A percentile compares a stretch with the other conserved stretches of the same genome.
These are phyloP conservation scores for Coniochaeta pulveracea DNA, from an alignment of 2,329 filamentous ascomycete species.

Conservation along the genomic window DNA sequence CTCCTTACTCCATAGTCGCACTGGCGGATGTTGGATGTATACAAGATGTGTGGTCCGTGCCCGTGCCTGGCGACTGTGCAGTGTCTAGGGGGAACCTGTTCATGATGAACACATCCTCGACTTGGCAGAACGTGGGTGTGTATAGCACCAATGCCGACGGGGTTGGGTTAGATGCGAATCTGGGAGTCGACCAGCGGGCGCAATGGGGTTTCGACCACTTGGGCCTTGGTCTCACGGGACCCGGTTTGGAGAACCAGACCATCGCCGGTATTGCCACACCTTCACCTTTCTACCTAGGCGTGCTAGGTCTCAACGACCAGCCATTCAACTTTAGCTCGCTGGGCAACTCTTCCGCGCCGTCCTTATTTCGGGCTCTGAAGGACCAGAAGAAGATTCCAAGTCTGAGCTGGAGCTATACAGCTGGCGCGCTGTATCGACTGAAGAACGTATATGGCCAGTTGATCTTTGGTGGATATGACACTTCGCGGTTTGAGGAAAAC, in stretches of 20 bases:
- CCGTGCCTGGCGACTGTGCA: constrained; percentile 21
- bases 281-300: constrained; percentile 25
- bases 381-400: constrained; percentile 24
- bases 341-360: constrained; percentile 21
- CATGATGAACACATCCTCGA: constrained; percentile 21
- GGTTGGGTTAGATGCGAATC: constrained; percentile 24
- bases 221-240: constrained; percentile 20
- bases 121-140: constrained; percentile 19
- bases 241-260: constrained; percentile 18
- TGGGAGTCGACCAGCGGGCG: constrained; percentile 20
- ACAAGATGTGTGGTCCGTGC: constrained; percentile 11
- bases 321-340: constrained; percentile 24
- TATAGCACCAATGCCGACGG: constrained; percentile 23
- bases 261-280: constrained; percentile 20
- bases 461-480: constrained; percentile 28
- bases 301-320: constrained; percentile 26
- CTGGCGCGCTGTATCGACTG: constrained; percentile 26
- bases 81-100: constrained; percentile 23
- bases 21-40: constrained; percentile 20
- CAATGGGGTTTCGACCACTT: constrained; percentile 17
- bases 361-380: constrained; percentile 25
- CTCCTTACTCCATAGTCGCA: constrained; percentile 22
- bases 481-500: constrained; percentile 25
- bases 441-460: constrained; percentile 25
- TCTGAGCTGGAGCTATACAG: constrained; percentile 30